Conservation (phyloP, 768 basidiomycete species). For the Tylopilus subfusipes region DNA sequence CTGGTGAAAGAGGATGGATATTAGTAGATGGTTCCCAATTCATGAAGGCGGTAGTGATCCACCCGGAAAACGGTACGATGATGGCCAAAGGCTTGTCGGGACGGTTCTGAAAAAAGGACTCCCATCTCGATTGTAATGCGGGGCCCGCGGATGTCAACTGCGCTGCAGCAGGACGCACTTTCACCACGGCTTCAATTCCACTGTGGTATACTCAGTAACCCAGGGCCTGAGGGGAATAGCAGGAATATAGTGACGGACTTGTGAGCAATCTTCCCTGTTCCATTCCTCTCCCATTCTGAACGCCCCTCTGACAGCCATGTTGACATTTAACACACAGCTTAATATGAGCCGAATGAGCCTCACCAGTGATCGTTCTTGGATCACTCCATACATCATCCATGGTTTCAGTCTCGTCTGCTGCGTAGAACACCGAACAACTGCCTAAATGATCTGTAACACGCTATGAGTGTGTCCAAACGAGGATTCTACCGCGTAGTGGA, state of each 20-base stretch:
- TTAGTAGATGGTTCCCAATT: background rate
- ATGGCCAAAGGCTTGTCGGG: constrained; percentile 57
- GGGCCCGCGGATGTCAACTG: constrained; percentile 36
- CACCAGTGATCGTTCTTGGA: constrained; percentile 38
- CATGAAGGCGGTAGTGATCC: constrained; percentile 1
- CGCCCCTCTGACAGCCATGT: constrained; percentile 13
- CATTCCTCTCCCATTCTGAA: constrained; percentile 35
- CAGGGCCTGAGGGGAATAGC: constrained; percentile 8
- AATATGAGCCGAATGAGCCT: background rate
- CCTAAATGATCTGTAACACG: constrained; percentile 27
- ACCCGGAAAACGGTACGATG: constrained; percentile 42
- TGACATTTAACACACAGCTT: background rate
- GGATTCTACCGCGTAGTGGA: accelerated
- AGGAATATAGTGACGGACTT: background rate
- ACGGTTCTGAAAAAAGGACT: constrained; percentile 42
- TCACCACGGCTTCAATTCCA: constrained; percentile 44
- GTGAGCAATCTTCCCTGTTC: constrained; percentile 45
- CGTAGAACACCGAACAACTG: constrained; percentile 31
- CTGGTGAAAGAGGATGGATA: constrained; percentile 14
- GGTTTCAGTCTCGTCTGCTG: constrained; percentile 43
- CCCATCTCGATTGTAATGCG: constrained; percentile 38
- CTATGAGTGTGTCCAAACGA: background rate
- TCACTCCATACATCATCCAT: constrained; percentile 45
- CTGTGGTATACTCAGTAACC: background rate
- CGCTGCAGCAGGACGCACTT: constrained; percentile 47